phyloP scores from a whole-genome alignment of 1,139 yeast species.

The Debaryomyces udenii region DNA sequence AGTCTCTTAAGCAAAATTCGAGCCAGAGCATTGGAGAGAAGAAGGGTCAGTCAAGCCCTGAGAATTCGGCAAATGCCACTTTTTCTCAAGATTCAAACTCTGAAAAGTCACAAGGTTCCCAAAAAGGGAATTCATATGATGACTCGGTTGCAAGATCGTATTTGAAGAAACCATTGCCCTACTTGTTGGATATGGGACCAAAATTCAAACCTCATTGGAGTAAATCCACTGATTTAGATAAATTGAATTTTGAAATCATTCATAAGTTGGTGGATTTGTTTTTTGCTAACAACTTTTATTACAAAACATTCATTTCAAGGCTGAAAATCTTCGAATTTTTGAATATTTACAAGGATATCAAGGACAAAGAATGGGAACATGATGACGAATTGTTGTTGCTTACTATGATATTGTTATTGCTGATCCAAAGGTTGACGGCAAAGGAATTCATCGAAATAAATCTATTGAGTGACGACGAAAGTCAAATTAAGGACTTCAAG shows the following conservation, averaged over 20 bases:
- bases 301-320: slow-evolving; percentile 36
- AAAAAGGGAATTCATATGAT: background rate
- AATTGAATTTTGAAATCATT: slow-evolving; percentile 28
- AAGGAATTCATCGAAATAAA: slow-evolving; percentile 33
- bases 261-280: slow-evolving; percentile 34
- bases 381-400: slow-evolving; percentile 53
- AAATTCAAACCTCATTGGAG: slow-evolving; percentile 27
- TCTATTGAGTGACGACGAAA: slow-evolving; percentile 19
- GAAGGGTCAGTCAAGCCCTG: slow-evolving; percentile 17
- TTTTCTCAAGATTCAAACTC: slow-evolving; percentile 8
- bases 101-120: background rate
- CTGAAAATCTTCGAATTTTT: slow-evolving; percentile 32
- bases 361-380: slow-evolving; percentile 48
- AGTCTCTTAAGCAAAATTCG: slow-evolving; percentile 26
- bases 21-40: slow-evolving; percentile 21
- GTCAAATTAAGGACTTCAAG: slow-evolving; percentile 26
- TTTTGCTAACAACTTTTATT: slow-evolving; percentile 34
- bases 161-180: slow-evolving; percentile 34
- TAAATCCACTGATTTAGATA: slow-evolving; percentile 21
- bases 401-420: slow-evolving; percentile 46
- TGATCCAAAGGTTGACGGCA: slow-evolving; percentile 44
- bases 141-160: slow-evolving; percentile 13
- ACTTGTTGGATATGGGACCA: slow-evolving; percentile 29
- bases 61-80: slow-evolving; percentile 10
- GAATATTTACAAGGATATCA: slow-evolving; percentile 29